Conservation (phyloP, 805 yeast species). For the Cyberlindnera maclurae region DNA sequence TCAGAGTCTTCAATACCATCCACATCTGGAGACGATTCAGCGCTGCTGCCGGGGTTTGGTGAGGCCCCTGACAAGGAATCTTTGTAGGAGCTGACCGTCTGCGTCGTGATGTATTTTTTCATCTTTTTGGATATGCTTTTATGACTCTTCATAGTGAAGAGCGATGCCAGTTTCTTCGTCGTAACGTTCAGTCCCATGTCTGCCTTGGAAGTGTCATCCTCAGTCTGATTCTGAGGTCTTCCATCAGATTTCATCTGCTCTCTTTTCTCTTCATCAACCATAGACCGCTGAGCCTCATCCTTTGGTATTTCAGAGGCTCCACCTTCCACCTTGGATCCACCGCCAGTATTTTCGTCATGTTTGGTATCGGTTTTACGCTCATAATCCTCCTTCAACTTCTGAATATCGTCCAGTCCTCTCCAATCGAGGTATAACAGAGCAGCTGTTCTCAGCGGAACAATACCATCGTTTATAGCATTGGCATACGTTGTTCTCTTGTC, state of each 20-base stretch:
- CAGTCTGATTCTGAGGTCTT: neutral
- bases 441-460: constrained; percentile 89
- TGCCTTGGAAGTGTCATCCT: constrained; percentile 1
- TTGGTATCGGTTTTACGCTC: constrained; percentile 8
- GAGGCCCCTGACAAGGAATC: neutral
- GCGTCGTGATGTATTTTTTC: constrained; percentile 18
- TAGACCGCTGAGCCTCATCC: constrained; percentile 1
- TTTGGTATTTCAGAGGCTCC: constrained; percentile 13
- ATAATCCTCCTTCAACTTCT: constrained; percentile 19
- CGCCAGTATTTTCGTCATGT: neutral
- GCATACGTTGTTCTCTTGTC: constrained; percentile 77
- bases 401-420: constrained; percentile 56
- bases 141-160: constrained; percentile 4
- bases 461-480: constrained; percentile 87
- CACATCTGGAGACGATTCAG: neutral
- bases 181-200: neutral
- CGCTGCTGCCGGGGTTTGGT: neutral
- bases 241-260: neutral
- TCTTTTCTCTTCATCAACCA: neutral
- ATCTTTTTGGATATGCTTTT: constrained; percentile 8
- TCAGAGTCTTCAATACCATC: neutral
- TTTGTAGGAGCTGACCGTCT: constrained; percentile 10
- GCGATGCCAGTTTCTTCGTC: constrained; percentile 1
- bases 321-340: constrained; percentile 18
- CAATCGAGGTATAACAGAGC: constrained; percentile 83